A percentile compares a stretch with the other conserved stretches of the same genome.
Conservation (phyloP, 1,284 basidiomycete genomes). For the Boletellus dicymbophilus region DNA sequence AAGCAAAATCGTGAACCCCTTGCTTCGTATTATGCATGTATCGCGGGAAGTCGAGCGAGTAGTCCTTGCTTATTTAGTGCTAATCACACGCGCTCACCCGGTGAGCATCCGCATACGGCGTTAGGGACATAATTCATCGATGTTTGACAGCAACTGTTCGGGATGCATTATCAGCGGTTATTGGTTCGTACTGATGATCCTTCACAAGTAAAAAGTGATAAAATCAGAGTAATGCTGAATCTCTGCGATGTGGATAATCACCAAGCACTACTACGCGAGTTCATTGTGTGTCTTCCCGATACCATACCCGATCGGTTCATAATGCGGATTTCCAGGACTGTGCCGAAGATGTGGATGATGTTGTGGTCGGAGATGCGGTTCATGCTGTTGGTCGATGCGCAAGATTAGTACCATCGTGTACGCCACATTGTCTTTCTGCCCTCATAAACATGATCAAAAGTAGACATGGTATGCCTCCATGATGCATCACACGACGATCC, state of each 20-base stretch:
- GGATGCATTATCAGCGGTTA: constrained; percentile 63
- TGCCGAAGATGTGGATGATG: constrained; percentile 70
- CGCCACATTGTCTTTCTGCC: constrained; percentile 69
- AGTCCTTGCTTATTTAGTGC: constrained; percentile 68
- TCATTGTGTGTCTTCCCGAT: constrained; percentile 62
- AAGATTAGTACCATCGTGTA: constrained; percentile 62
- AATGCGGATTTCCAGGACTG: constrained; percentile 57
- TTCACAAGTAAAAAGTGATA: constrained; percentile 65
- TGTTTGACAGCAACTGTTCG: constrained; percentile 54
- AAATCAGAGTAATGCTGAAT: constrained; percentile 70
- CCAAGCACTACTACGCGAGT: constrained; percentile 72
- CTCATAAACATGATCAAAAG: constrained; percentile 81
- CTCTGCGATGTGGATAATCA: constrained; percentile 71
- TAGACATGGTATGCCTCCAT: constrained; percentile 57
- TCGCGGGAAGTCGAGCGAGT: constrained; percentile 74
- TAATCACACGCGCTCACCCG: constrained; percentile 61
- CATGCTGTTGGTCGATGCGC: constrained; percentile 80
- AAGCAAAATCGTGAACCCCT: constrained; percentile 59
- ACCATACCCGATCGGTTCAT: not conserved
- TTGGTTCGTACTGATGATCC: constrained; percentile 71
- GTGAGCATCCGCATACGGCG: constrained; percentile 44
- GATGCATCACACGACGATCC: not conserved
- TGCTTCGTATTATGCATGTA: constrained; percentile 66
- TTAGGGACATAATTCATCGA: constrained; percentile 3
- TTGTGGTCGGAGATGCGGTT: constrained; percentile 72